Evolutionary conservation across 176 grass and related monocot species (phyloP), one percentile per base, ranked within the genome.

Genomic region (Puya raimondii): DNA sequence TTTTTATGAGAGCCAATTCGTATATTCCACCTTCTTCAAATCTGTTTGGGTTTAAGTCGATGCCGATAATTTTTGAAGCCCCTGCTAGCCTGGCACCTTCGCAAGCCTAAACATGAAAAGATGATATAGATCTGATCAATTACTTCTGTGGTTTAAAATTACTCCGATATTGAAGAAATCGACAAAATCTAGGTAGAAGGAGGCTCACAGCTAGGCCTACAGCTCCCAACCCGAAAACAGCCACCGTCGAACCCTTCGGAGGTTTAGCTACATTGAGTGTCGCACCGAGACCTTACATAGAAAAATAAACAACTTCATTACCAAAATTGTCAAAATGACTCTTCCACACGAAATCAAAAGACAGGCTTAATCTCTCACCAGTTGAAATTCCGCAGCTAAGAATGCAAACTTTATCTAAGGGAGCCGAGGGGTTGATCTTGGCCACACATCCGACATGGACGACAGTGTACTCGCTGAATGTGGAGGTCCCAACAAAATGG

Each of bases 331-430:
- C 5, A 2, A 18, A 61, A 9, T 61, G 21, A 22, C 21, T 61
- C 56, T 18, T 18, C 21, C 21, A 4, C 7, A 2, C 21, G 17
- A 61, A 21, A 61, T 42, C 56, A 21, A 22, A 18, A 61, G 56
- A 61, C 2, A 20, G 56, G 17, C 4, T 61, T 20, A 61, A 61
- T 0, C 12, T 26, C 77, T 80, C 57, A 88, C 83, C 75, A 22
- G 91, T 91, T 47, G 83, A 96, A 74, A 96, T 84, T 51, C 91
- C 91, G 66, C 91, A 96, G 49, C 88, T 96, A 68, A 96, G 85
- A 72, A 96, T 54, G 27, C 88, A 96, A 10, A 88, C 85, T 91
- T 96, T 91, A 48, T 91, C 91, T 2, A 96, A 75, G n/a, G 88
- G 91, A 49, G 92, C 88, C 57, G 51, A 12, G 11, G 92, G 92